Evolutionary conservation across 257 asterid species (phyloP).

Genomic region (Coffea canephora): DNA sequence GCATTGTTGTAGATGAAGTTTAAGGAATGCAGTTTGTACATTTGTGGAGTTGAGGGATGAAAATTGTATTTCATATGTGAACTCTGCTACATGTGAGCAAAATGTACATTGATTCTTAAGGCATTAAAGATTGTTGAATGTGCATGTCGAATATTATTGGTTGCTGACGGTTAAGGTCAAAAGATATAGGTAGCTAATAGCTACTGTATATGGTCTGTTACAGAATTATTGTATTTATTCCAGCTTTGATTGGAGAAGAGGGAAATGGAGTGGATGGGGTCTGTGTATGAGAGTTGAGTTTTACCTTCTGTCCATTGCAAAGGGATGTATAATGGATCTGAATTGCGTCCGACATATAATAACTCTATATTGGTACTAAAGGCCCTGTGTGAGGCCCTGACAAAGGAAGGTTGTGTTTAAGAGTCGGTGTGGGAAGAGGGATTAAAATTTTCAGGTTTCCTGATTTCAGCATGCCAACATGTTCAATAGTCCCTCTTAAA

Average conservation of each 20-base stretch:
- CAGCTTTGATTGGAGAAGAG: not conserved
- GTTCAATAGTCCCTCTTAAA: not conserved
- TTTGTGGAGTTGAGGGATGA: not conserved
- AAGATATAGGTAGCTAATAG: not conserved
- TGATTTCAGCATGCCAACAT: not conserved
- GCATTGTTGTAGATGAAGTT: not conserved
- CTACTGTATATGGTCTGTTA: not conserved
- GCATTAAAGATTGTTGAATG: not conserved
- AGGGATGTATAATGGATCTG: not conserved
- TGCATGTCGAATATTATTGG: not conserved
- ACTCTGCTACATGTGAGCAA: not conserved
- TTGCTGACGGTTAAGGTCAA: not conserved
- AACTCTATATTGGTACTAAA: not conserved
- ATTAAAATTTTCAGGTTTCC: not conserved
- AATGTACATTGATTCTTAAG: not conserved
- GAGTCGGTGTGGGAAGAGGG: not conserved
- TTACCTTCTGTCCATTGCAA: not conserved
- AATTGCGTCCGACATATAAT: not conserved
- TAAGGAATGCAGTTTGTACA: not conserved
- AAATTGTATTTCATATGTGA: not conserved
- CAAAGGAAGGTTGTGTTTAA: not conserved
- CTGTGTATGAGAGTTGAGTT: not conserved
- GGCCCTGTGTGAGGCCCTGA: not conserved
- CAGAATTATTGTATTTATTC: not conserved
- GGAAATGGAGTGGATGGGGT: not conserved